A percentile compares a stretch with the other conserved stretches of the same genome.
phyloP scores from a whole-genome alignment of 352 stramenopile genomes.

The Pythium brassicae region DNA sequence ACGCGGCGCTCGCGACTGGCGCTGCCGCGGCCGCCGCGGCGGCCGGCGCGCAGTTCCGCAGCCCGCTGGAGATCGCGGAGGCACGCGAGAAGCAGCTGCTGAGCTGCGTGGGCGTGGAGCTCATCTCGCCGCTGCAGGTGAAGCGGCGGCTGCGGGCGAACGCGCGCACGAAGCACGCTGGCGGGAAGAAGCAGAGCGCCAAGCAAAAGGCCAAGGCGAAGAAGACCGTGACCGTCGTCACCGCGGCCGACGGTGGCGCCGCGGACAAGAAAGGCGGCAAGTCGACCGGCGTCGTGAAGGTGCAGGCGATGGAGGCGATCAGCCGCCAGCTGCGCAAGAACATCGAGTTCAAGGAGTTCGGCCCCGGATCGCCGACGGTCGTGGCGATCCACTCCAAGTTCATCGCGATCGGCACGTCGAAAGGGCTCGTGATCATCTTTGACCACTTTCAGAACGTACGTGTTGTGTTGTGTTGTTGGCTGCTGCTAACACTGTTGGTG shows the following conservation, averaged over 20 bases:
- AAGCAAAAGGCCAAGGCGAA: constrained; percentile 48
- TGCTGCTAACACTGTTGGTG: background rate
- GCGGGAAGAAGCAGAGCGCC: constrained; percentile 33
- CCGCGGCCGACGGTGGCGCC: constrained; percentile 20
- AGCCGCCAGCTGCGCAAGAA: constrained; percentile 89
- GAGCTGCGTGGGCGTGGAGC: constrained; percentile 75
- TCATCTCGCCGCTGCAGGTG: constrained; percentile 79
- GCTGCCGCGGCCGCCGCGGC: constrained; percentile 13
- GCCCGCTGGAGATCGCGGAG: constrained; percentile 72
- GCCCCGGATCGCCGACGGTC: constrained; percentile 88
- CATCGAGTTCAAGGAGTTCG: constrained; percentile 89
- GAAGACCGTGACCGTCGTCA: constrained; percentile 3
- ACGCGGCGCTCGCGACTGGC: constrained; percentile 14
- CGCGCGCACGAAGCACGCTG: constrained; percentile 50
- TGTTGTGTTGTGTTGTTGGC: background rate
- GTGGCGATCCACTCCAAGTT: constrained; percentile 96
- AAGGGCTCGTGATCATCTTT: constrained; percentile 93
- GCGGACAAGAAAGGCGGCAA: constrained; percentile 35
- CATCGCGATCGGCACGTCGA: constrained; percentile 95
- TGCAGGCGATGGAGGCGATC: constrained; percentile 88
- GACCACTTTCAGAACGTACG: constrained; percentile 94
- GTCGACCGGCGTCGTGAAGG: constrained; percentile 78
- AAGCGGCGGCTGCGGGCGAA: constrained; percentile 71
- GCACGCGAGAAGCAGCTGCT: constrained; percentile 76
- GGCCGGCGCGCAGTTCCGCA: constrained; percentile 34